These are phyloP conservation scores for Balakata baccata DNA, from an alignment of 345 rosid species.

Conservation along the genomic window DNA sequence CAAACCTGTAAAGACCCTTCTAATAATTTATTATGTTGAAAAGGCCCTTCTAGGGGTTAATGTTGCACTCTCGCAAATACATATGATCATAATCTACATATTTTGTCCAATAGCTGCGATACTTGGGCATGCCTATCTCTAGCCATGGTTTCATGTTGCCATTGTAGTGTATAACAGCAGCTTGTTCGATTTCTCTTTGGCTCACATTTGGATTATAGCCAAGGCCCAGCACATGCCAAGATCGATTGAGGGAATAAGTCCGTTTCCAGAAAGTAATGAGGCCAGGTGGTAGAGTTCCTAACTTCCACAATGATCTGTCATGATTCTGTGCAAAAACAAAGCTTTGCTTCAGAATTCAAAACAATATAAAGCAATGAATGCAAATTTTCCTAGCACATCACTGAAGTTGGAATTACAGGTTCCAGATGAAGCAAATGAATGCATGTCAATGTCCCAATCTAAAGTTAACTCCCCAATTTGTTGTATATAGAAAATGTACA, in stretches of 20 bases:
- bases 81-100: constrained; percentile 58
- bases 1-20: constrained; percentile 28
- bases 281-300: constrained; percentile 73
- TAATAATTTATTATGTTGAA: background rate
- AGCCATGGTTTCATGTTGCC: constrained; percentile 92
- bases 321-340: constrained; percentile 51
- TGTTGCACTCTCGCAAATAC: constrained; percentile 79
- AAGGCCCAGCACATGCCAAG: constrained; percentile 74
- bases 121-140: constrained; percentile 81
- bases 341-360: constrained; percentile 3
- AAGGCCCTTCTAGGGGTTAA: constrained; percentile 40
- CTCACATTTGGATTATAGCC: constrained; percentile 75
- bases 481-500: background rate
- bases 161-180: constrained; percentile 73
- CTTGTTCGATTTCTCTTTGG: constrained; percentile 66
- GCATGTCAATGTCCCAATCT: background rate
- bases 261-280: constrained; percentile 74
- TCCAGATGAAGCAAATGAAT: background rate
- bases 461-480: background rate
- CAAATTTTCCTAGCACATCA: background rate
- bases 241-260: constrained; percentile 54
- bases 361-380: background rate
- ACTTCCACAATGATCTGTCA: constrained; percentile 70
- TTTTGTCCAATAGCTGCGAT: constrained; percentile 66
- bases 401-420: background rate